Evolutionary conservation across 2,329 filamentous ascomycete species (phyloP).

Genomic region (Fusarium lateritium): DNA sequence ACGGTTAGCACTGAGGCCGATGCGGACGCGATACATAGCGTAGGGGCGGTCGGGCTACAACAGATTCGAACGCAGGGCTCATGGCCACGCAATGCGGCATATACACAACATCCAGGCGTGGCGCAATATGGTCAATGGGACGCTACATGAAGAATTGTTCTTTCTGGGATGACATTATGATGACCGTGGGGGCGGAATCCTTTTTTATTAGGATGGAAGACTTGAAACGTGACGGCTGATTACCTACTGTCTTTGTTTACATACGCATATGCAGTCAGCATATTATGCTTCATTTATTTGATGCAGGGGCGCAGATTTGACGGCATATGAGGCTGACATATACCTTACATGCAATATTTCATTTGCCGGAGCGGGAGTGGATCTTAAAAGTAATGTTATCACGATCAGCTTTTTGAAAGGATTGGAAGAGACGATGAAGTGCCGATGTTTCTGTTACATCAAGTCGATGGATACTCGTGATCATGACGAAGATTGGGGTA

Average conservation of each 20-base stretch:
- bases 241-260: slow-evolving; percentile 11
- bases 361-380: slow-evolving; percentile 15
- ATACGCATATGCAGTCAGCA: slow-evolving; percentile 21
- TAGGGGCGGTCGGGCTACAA: slow-evolving; percentile 43
- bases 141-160: slow-evolving; percentile 15
- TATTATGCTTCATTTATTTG: slow-evolving; percentile 34
- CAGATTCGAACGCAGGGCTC: slow-evolving; percentile 37
- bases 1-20: slow-evolving; percentile 53
- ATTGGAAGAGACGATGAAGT: slow-evolving; percentile 1
- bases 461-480: background rate
- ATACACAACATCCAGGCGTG: slow-evolving; percentile 30
- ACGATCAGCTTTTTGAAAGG: background rate
- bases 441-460: background rate
- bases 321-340: slow-evolving; percentile 17
- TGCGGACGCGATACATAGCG: slow-evolving; percentile 40
- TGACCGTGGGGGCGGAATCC: slow-evolving; percentile 14
- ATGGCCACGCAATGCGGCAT: slow-evolving; percentile 45
- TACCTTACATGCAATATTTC: slow-evolving; percentile 12
- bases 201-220: slow-evolving; percentile 21
- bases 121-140: slow-evolving; percentile 44
- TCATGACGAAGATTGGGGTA: slow-evolving; percentile 1
- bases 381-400: slow-evolving; percentile 24
- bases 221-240: slow-evolving; percentile 29
- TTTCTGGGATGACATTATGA: slow-evolving; percentile 12
- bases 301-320: slow-evolving; percentile 26